A percentile compares a stretch with the other conserved stretches of the same genome.
These are phyloP conservation scores for Populus euphratica DNA, from an alignment of 345 rosid species.

Conservation along the genomic window DNA sequence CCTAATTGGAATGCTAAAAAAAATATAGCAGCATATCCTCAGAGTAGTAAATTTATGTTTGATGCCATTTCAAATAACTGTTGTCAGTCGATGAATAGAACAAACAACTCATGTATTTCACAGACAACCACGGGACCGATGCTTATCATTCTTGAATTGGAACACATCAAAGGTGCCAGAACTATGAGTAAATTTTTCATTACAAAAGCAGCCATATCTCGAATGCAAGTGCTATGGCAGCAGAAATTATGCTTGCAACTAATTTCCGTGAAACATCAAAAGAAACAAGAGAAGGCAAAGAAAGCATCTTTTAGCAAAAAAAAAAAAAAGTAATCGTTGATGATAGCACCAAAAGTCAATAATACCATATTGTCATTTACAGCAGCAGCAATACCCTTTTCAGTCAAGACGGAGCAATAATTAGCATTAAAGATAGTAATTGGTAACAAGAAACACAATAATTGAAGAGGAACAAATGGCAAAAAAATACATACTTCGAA, in stretches of 20 bases:
- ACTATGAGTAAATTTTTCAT: background rate
- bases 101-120: background rate
- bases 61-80: background rate
- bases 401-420: background rate
- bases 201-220: background rate
- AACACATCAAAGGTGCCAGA: background rate
- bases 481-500: conserved; percentile 60
- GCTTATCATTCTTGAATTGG: background rate
- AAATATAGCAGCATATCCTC: background rate
- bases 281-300: conserved; percentile 3
- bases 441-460: background rate
- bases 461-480: background rate
- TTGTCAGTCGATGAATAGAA: background rate
- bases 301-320: background rate
- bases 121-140: background rate
- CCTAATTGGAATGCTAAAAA: background rate
- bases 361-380: background rate
- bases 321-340: background rate
- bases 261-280: background rate
- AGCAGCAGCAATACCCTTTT: background rate
- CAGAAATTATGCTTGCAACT: background rate
- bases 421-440: background rate
- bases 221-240: background rate
- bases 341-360: background rate
- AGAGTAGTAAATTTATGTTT: background rate